phyloP scores from a whole-genome alignment of 2,329 filamentous ascomycete genomes.

The Hypocreales sp. region DNA sequence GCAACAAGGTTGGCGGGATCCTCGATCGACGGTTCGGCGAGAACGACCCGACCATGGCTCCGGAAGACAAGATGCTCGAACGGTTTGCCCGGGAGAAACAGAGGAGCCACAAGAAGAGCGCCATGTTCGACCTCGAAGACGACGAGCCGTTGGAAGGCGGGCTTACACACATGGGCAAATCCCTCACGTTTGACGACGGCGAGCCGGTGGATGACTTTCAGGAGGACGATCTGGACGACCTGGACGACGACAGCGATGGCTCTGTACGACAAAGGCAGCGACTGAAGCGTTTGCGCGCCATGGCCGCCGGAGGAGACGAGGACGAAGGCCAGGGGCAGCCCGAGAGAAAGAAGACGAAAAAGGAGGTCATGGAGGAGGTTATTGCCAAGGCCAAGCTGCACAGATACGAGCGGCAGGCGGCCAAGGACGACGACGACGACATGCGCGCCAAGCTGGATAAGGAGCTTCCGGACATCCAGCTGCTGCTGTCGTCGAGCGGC shows the following conservation, averaged over 20 bases:
- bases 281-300: constrained; percentile 38
- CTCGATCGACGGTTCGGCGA: constrained; percentile 91
- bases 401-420: constrained; percentile 86
- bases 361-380: constrained; percentile 94
- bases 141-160: constrained; percentile 39
- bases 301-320: constrained; percentile 27
- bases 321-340: constrained; percentile 43
- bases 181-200: constrained; percentile 46
- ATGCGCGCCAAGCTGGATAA: constrained; percentile 72
- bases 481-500: constrained; percentile 43
- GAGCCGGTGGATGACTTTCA: constrained; percentile 57
- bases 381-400: constrained; percentile 94
- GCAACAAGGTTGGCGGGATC: constrained; percentile 85
- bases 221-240: constrained; percentile 52
- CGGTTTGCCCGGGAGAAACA: constrained; percentile 83
- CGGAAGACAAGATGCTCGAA: constrained; percentile 83
- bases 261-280: constrained; percentile 37
- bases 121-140: constrained; percentile 79
- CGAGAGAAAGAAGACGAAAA: constrained; percentile 83
- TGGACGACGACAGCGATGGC: constrained; percentile 42
- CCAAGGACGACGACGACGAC: constrained; percentile 88
- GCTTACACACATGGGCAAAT: constrained; percentile 73
- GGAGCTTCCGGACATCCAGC: constrained; percentile 61
- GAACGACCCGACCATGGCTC: constrained; percentile 83
- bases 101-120: constrained; percentile 57